Conservation (phyloP, 83 land plant genomes). For the Diphasiastrum complanatum region DNA sequence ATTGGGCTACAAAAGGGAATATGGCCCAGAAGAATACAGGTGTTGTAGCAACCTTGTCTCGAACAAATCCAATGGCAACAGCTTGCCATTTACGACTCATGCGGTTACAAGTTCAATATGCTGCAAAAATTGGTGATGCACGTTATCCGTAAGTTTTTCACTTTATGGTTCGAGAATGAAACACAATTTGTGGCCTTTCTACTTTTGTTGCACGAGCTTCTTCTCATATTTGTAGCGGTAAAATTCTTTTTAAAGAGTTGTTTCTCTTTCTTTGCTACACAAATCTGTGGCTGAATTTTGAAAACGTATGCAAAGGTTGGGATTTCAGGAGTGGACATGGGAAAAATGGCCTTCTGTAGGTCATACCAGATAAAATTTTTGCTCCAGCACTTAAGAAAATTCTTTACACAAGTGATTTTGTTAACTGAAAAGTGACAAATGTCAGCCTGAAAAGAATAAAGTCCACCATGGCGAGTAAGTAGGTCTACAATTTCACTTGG, state of each 20-base stretch:
- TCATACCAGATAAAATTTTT: too few relatives aligned
- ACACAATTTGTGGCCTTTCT: neutral
- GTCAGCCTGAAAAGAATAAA: too few relatives aligned
- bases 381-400: too few relatives aligned
- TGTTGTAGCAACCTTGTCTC: neutral
- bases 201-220: neutral
- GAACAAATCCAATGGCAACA: neutral
- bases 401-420: too few relatives aligned
- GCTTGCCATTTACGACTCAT: neutral
- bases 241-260: neutral
- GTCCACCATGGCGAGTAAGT: too few relatives aligned
- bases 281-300: neutral
- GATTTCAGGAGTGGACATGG: neutral
- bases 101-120: neutral
- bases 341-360: too few relatives aligned
- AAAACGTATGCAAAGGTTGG: neutral
- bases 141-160: neutral
- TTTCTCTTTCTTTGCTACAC: neutral
- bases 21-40: neutral
- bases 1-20: neutral
- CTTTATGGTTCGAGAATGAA: neutral
- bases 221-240: neutral
- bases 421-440: too few relatives aligned
- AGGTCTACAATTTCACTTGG: too few relatives aligned
- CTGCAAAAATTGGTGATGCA: neutral